These are phyloP conservation scores for Trichophyton rubrum DNA, from an alignment of 2,329 filamentous ascomycete species.

Conservation along the genomic window DNA sequence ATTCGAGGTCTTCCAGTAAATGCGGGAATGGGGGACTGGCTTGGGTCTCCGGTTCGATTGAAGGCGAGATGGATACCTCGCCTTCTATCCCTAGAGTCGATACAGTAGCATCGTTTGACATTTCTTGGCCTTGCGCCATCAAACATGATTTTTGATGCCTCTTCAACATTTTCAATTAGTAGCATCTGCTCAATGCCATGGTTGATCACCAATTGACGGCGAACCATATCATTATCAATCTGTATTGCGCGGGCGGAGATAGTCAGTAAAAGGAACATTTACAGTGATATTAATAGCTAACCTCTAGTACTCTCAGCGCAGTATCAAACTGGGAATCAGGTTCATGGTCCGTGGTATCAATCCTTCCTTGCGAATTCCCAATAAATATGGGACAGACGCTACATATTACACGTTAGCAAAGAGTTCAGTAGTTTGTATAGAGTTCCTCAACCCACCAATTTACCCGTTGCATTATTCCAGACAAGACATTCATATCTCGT, in stretches of 20 bases:
- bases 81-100: conserved; percentile 53
- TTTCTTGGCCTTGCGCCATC: conserved; percentile 51
- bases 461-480: conserved; percentile 49
- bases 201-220: conserved; percentile 71
- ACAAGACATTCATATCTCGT: conserved; percentile 58
- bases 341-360: conserved; percentile 55
- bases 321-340: conserved; percentile 64
- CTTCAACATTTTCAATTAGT: conserved; percentile 54
- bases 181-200: conserved; percentile 73
- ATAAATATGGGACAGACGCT: conserved; percentile 51
- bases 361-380: conserved; percentile 37
- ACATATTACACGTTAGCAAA: conserved; percentile 14
- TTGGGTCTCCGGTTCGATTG: conserved; percentile 37
- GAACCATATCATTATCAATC: conserved; percentile 67
- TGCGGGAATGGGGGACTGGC: conserved; percentile 41
- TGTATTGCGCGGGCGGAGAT: conserved; percentile 21
- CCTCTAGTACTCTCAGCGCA: conserved; percentile 60
- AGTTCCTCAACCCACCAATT: conserved; percentile 34
- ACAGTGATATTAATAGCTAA: conserved; percentile 18
- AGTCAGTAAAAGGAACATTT: background rate
- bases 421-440: background rate
- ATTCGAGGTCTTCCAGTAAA: conserved; percentile 54
- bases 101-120: conserved; percentile 52
- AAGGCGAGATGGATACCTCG: conserved; percentile 50
- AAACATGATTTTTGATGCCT: conserved; percentile 60